Base-by-base conservation (phyloP, 805 yeast species). In the Ascoidea tarda region DNA sequence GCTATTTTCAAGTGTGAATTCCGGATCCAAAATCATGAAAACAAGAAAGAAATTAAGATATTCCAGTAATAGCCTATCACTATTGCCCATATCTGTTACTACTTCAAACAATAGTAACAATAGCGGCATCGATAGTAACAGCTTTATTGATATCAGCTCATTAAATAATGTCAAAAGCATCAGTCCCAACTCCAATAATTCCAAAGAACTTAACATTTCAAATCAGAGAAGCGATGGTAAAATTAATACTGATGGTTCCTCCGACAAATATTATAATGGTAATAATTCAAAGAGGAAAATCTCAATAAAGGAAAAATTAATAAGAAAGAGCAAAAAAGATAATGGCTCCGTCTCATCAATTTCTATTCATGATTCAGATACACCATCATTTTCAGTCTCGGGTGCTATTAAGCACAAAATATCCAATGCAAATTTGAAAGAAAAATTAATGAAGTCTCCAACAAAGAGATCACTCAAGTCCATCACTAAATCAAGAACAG, bases 211-310 rank as follows among this genome's bases (percentile, higher is more conserved):
- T 10, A 8, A 8, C 14, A 38, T 14, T 38, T 38, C 44, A 38
- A 38, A 8, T 10, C 44, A 38, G 14, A 32, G 31, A 5, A 46
- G 47, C 2, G 48, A 48, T 14, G 5, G 51, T 10, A 38, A 21
- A 8, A 48, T 46, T 33, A 45, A 51, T 6, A 33, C 46, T 6
- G 46, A 45, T n/a, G 46, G 52, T 6, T 47, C 47, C 16, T 46
- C 51, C 5, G 38, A 51, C 14, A 53, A 53, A 32, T 49, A 53
- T 8, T 51, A 51, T 31, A 47, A 51, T 38, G 33, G 46, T 6
- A 31, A 53, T 28, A 53, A 48, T 28, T 45, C 47, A 28, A 16
- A 47, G 12, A 44, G 32, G 6, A 14, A 50, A 32, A 32, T 28
- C 28, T 21, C 28, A 21, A 21, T 21, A 21, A 21, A 21, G 28